Evolutionary conservation across 805 yeast genomes (phyloP), one percentile per base, ranked within the genome.

Genomic region (Yarrowia osloensis): DNA sequence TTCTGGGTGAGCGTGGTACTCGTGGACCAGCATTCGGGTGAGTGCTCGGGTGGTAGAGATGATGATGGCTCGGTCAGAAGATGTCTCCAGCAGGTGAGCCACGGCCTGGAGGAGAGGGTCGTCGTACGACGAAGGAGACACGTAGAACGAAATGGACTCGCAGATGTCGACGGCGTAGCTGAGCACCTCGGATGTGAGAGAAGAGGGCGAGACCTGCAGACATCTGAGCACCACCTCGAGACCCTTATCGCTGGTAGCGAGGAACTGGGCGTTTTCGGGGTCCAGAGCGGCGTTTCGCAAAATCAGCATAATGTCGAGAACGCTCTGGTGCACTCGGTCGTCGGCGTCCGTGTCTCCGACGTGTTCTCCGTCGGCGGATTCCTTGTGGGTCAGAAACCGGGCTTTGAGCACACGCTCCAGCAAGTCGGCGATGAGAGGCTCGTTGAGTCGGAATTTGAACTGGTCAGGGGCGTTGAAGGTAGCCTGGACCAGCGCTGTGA

Each of bases 221-320:
- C 50, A 78, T 71, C 68, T 80, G 77, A 22, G 71, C 24, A 79
- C 70, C 73, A 74, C 65, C 47, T 69, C 57, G 73, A 73, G 68
- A 71, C 80, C 68, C 67, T 74, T 62, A 65, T 79, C 68, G 90
- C 79, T 13, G 83, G 81, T 54, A 77, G 78, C 68, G 84, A 83
- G 50, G 89, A 81, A 21, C 76, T 73, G 91, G 47, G 96, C 95
- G 73, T 91, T 89, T 52, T 84, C 88, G 13, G 89, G 83, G 75
- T 92, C 97, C 74, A 94, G 96, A 2, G 90, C 85, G 54, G 90
- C 78, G 76, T 95, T 95, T 73, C 98, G 82, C 67, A 95, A 79
- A 21, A 90, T 84, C 49, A 95, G 80, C 71, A 88, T 81, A 8
- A 88, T 81, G 73, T 84, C 86, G 9, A 83, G 73, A 40, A 75